Base-by-base conservation (phyloP, 169 alveolate species). In the Theileria annulata region DNA sequence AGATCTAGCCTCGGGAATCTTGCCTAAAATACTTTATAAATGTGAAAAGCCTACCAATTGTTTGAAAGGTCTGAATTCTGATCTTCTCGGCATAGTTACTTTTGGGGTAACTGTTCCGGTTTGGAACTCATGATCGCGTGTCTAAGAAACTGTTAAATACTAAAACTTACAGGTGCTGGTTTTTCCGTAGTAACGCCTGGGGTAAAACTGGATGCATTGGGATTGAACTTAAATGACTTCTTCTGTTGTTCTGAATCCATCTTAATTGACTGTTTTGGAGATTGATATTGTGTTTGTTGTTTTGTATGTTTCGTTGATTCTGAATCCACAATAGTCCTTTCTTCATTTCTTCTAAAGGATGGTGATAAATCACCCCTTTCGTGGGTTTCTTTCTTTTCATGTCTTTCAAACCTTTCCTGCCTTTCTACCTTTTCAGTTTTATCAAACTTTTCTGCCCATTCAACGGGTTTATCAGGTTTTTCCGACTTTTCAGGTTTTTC, bases 121-220 rank as follows among this genome's bases (percentile, higher is more conserved):
- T 30, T 73, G 23, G 73, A 63, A n/a, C 47, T 21, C 54, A 33
- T 25, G 77, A 28, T 47, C 59, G 72, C 47, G 35, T 15, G 56
- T n/a, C 51, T 63, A 62, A 5, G 64, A 33, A 5, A 23, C 0
- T 42, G n/a, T 54, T 58, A 59, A 21, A 19, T 30, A 21, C 27
- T 15, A 75, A 23, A 62, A 59, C 83, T 27, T 75, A 75, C 83
- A 60, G 31, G 27, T 6, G 78, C 21, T 49, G 37, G 62, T 21
- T 19, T 27, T 2, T 73, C 35, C 2, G 37, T 33, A 21, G 51
- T 59, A 60, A 78, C 23, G 42, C 27, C 68, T 19, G 88, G 88
- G 0, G 88, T 81, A 54, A 81, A 81, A n/a, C 70, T 66, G 12
- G 88, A 81, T 3, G 88, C 88, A 31, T 81, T 81, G 15, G 88